phyloP scores from a whole-genome alignment of 139 green algal species.

The Micromonas pusilla region DNA sequence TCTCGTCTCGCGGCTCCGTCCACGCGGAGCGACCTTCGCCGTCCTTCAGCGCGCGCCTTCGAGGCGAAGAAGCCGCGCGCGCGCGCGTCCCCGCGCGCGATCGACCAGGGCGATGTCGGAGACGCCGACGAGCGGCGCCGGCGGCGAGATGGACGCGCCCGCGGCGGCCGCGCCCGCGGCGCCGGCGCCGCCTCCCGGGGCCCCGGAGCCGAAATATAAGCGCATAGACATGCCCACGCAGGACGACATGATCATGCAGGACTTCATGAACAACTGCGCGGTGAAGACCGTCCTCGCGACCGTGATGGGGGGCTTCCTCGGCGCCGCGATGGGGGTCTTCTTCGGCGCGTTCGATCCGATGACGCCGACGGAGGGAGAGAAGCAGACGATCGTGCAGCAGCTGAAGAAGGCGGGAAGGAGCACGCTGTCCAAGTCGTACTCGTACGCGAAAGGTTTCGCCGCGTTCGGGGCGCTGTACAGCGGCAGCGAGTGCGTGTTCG shows the following conservation, averaged over 20 bases:
- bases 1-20: too few relatives aligned
- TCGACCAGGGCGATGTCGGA: too few relatives aligned
- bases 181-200: too few relatives aligned
- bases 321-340: constrained; percentile 25
- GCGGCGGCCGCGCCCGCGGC: too few relatives aligned
- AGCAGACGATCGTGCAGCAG: constrained; percentile 4
- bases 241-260: constrained; percentile 61
- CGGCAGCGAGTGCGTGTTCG: constrained; percentile 86
- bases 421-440: constrained; percentile 5
- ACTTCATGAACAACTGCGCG: constrained; percentile 91
- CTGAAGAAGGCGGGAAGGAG: background rate
- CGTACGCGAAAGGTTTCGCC: constrained; percentile 79
- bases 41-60: too few relatives aligned
- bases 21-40: too few relatives aligned
- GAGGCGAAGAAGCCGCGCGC: too few relatives aligned
- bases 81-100: too few relatives aligned
- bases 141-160: too few relatives aligned
- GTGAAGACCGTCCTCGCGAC: constrained; percentile 64
- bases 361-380: background rate
- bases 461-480: constrained; percentile 82
- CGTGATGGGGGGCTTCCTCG: constrained; percentile 51
- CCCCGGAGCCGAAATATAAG: constrained; percentile 5
- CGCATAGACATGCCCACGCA: constrained; percentile 51
- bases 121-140: too few relatives aligned
- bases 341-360: constrained; percentile 33